Base-by-base conservation (phyloP, 2,329 filamentous ascomycete species). In the Penicillium carneum region DNA sequence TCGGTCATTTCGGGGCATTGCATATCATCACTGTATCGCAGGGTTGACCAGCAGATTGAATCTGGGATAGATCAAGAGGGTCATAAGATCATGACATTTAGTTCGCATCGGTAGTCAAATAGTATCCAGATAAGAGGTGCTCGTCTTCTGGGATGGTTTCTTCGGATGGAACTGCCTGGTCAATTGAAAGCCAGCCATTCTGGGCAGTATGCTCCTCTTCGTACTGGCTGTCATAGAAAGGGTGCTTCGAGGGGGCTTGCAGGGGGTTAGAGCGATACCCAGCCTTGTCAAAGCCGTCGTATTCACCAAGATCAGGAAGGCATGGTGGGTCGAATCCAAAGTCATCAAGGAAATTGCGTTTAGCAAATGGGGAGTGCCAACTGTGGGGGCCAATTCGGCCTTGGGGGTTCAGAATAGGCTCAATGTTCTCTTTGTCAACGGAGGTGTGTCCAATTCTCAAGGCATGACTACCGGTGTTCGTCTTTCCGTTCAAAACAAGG, bases 391-490 rank as follows among this genome's bases (percentile, higher is more conserved):
- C 72, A 31, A 73, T 64, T 47, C 66, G 69, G 42, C 66, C 69
- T 12, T 69, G 66, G 18, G 59, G 38, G 50, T 72, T 65, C 43
- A 75, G 45, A 47, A 72, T 67, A 4, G 76, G 76, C 42, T 77
- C 77, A n/a, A 79, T 71, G 54, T 78, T 79, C 59, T 79, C 77
- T 52, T 79, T 78, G n/a, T 65, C 72, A 16, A 61, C 42, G 8
- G 64, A 33, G 34, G 54, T 36, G 43, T 59, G 62, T 29, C 63
- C 52, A 34, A 57, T n/a, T 34, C 47, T 61, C 18, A 62, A 57
- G 20, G 54, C 47, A 57, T 67, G 62, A 4, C 49, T 62, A 23
- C 61, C 57, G 9, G 43, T 43, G 43, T 69, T 64, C n/a, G 63
- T 53, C 34, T 70, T 64, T 47, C 61, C 65, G 33, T 71, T 61